Evolutionary conservation across 352 stramenopile genomes (phyloP).

Genomic region (Globisporangium alternatum): DNA sequence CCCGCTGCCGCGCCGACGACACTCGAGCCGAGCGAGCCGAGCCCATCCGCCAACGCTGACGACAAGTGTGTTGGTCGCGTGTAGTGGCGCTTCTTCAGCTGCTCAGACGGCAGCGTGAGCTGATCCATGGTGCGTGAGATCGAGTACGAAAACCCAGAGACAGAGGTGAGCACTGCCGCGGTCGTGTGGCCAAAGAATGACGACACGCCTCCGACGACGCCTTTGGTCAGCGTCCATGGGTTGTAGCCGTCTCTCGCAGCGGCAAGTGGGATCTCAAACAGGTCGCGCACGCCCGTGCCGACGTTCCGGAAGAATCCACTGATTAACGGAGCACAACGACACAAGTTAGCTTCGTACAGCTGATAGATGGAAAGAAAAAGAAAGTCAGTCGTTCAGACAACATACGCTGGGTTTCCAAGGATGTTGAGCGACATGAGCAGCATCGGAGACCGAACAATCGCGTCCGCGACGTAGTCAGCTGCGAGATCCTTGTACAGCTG

Average conservation of each 20-base stretch:
- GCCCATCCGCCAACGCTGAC: constrained; percentile 55
- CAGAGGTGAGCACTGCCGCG: constrained; percentile 59
- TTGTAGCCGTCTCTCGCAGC: constrained; percentile 72
- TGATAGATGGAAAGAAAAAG: background rate
- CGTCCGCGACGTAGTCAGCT: constrained; percentile 78
- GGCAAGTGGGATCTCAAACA: constrained; percentile 75
- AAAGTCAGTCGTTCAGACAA: background rate
- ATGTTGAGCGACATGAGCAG: constrained; percentile 86
- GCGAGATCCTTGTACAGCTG: constrained; percentile 82
- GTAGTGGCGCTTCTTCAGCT: constrained; percentile 64
- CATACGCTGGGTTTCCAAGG: constrained; percentile 82
- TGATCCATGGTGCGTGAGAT: constrained; percentile 82
- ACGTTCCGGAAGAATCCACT: constrained; percentile 80
- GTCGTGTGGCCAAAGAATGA: constrained; percentile 76
- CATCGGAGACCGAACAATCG: constrained; percentile 74
- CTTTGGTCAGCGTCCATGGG: constrained; percentile 73
- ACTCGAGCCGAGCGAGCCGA: constrained; percentile 70
- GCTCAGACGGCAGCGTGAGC: constrained; percentile 58
- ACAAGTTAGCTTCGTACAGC: constrained; percentile 4
- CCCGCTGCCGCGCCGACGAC: constrained; percentile 74
- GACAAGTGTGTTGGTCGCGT: constrained; percentile 59
- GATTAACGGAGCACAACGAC: background rate
- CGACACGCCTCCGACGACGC: constrained; percentile 57
- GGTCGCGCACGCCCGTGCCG: constrained; percentile 58
- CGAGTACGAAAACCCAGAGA: constrained; percentile 81